These are phyloP conservation scores for Coemansia sp. DNA, from an alignment of 192 early-diverging fungal genomes.

Conservation along the genomic window DNA sequence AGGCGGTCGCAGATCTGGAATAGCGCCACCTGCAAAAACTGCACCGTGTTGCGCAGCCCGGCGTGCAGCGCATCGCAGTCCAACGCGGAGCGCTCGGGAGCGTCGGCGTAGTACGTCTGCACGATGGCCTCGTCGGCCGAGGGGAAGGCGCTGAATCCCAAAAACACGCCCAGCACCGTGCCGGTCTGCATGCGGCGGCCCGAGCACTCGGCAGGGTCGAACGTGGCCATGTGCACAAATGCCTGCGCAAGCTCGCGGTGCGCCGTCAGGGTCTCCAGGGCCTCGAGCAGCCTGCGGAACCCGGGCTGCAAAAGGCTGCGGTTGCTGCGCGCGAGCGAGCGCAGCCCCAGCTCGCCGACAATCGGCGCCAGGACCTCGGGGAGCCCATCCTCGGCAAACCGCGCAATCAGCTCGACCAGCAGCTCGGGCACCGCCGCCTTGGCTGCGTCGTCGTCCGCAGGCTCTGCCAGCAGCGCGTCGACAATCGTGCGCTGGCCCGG, in stretches of 20 bases:
- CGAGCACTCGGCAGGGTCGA: constrained; percentile 34
- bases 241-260: constrained; percentile 26
- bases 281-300: constrained; percentile 45
- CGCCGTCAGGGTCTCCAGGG: constrained; percentile 28
- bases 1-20: constrained; percentile 63
- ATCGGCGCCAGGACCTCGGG: constrained; percentile 38
- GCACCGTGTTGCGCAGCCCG: constrained; percentile 63
- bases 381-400: constrained; percentile 43
- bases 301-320: constrained; percentile 49
- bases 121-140: constrained; percentile 29
- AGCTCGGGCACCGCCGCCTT: constrained; percentile 10
- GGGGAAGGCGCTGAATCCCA: constrained; percentile 46
- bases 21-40: constrained; percentile 59
- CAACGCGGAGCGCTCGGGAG: constrained; percentile 55
- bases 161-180: constrained; percentile 40
- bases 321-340: constrained; percentile 19
- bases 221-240: constrained; percentile 31
- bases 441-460: neutral
- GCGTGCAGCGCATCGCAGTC: constrained; percentile 61
- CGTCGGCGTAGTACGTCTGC: constrained; percentile 47
- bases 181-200: constrained; percentile 42
- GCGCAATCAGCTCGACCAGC: constrained; percentile 17
- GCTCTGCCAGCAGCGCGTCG: constrained; percentile 23
- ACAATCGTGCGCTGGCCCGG: constrained; percentile 16
- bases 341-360: constrained; percentile 36